Conservation (phyloP, 2,329 filamentous ascomycete genomes). For the Alternaria viburni region DNA sequence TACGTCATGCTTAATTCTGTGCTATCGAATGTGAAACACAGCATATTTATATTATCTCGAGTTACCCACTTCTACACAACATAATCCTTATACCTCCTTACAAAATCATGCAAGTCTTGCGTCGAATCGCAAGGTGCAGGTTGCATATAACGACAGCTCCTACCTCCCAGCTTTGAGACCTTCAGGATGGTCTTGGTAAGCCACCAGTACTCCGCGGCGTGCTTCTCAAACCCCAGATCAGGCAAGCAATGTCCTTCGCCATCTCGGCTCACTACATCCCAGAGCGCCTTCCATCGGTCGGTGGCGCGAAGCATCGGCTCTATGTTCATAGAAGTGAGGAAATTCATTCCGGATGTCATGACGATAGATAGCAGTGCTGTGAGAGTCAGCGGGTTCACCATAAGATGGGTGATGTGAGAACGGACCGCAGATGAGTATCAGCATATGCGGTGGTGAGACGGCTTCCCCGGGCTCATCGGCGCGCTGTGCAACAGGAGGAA, state of each 20-base stretch:
- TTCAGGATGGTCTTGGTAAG: not conserved
- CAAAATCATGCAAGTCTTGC: not conserved
- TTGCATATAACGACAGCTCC: not conserved
- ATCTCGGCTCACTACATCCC: not conserved
- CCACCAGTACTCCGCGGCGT: not conserved
- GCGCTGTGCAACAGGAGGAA: not conserved
- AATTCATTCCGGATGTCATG: not conserved
- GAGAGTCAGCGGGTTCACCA: not conserved
- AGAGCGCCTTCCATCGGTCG: not conserved
- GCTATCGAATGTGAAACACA: not conserved
- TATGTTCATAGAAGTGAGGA: not conserved
- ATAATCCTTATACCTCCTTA: not conserved
- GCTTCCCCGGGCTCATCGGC: not conserved
- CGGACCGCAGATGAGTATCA: not conserved
- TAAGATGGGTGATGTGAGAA: not conserved
- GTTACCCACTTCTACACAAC: not conserved
- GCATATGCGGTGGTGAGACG: not conserved
- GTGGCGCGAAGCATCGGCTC: not conserved
- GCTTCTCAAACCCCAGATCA: not conserved
- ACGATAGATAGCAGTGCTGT: not conserved
- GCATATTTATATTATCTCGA: not conserved
- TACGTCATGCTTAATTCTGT: not conserved
- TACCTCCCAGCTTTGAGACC: not conserved
- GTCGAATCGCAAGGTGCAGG: not conserved
- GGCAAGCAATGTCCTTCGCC: not conserved